phyloP scores from a whole-genome alignment of 2,329 filamentous ascomycete species.

The Chaetomium globosum region DNA sequence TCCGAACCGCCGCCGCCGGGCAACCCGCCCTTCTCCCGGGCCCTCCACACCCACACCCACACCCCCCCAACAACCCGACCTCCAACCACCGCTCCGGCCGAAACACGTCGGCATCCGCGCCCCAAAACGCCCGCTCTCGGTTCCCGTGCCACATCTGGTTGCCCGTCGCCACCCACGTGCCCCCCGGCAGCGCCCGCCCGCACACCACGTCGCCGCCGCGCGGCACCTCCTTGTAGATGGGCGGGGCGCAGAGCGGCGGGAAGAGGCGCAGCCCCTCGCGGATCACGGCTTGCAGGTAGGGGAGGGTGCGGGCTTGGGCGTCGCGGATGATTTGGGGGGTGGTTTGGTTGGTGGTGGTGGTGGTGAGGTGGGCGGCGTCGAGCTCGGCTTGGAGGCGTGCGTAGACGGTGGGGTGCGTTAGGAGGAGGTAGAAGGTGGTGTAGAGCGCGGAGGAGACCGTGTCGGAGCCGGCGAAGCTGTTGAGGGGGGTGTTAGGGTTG shows the following conservation, averaged over 20 bases:
- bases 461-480: slow-evolving; percentile 44
- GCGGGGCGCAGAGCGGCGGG: slow-evolving; percentile 38
- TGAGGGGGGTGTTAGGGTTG: neutral
- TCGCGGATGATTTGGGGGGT: slow-evolving; percentile 16
- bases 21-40: neutral
- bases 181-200: slow-evolving; percentile 19
- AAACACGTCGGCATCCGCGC: slow-evolving; percentile 28
- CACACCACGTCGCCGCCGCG: slow-evolving; percentile 6
- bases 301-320: slow-evolving; percentile 32
- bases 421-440: slow-evolving; percentile 54
- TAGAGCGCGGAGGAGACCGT: slow-evolving; percentile 47
- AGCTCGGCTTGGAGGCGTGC: slow-evolving; percentile 53
- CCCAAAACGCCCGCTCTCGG: slow-evolving; percentile 23
- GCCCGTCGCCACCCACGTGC: slow-evolving; percentile 21
- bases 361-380: slow-evolving; percentile 38
- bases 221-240: slow-evolving; percentile 27
- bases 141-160: slow-evolving; percentile 13
- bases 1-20: neutral
- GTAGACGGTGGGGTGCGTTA: slow-evolving; percentile 53
- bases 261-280: slow-evolving; percentile 46
- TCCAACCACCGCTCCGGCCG: slow-evolving; percentile 32
- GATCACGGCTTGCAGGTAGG: slow-evolving; percentile 46
- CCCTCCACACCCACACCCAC: neutral
- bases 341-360: neutral
- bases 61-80: neutral